A percentile compares a stretch with the other conserved stretches of the same genome.
Evolutionary conservation across 768 basidiomycete species (phyloP).

Genomic region (Calvatia gigantea): DNA sequence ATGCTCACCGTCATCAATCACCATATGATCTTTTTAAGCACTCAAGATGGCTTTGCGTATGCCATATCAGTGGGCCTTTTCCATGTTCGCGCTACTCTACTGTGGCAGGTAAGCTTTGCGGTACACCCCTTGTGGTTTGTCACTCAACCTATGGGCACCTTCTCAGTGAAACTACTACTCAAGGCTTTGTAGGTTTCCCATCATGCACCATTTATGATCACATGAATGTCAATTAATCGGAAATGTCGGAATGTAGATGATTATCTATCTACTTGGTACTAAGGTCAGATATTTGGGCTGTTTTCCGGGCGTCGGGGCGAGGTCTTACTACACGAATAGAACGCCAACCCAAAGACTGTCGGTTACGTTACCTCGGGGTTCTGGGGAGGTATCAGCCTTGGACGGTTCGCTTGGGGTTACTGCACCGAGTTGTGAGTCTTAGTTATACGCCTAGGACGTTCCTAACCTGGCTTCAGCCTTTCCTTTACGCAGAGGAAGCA

Average conservation of each 20-base stretch:
- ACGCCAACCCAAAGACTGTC: slow-evolving; percentile 46
- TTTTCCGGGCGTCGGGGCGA: not conserved
- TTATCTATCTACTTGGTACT: slow-evolving; percentile 44
- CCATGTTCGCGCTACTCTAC: slow-evolving; percentile 40
- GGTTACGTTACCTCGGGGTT: slow-evolving; percentile 58
- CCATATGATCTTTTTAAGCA: slow-evolving; percentile 22
- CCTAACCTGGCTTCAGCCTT: slow-evolving; percentile 26
- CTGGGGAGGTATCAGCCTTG: slow-evolving; percentile 51
- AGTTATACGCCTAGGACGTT: not conserved
- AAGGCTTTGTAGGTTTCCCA: slow-evolving; percentile 38
- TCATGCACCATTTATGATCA: not conserved
- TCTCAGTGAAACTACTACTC: slow-evolving; percentile 45
- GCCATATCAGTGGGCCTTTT: slow-evolving; percentile 47
- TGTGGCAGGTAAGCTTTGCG: slow-evolving; percentile 40
- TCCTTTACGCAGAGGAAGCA: slow-evolving; percentile 42
- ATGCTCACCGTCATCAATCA: not conserved
- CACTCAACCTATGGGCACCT: not conserved
- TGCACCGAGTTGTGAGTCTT: slow-evolving; percentile 34
- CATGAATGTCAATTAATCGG: too few species aligned
- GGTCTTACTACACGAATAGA: slow-evolving; percentile 19
- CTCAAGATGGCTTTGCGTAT: slow-evolving; percentile 36
- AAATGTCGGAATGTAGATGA: slow-evolving; percentile 32
- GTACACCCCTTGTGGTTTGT: not conserved
- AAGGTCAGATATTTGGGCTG: slow-evolving; percentile 30
- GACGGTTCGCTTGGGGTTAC: slow-evolving; percentile 49